A percentile compares a stretch with the other conserved stretches of the same genome.
Evolutionary conservation across 139 green algal species (phyloP).

Genomic region (Chlorella ohadii): DNA sequence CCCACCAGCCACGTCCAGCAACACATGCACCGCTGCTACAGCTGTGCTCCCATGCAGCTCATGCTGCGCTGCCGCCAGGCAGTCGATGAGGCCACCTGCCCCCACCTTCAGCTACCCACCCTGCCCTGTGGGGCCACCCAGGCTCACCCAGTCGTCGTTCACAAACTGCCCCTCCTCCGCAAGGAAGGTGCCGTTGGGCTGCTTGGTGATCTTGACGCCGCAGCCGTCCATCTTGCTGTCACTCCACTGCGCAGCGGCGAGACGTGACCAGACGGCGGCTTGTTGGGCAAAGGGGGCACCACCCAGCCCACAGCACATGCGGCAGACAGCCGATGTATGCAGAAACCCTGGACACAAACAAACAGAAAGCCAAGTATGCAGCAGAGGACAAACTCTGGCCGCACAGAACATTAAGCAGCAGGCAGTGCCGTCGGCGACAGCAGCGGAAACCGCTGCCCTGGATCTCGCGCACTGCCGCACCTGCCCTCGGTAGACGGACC

Average conservation of each 20-base stretch:
- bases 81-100: too few species aligned
- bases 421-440: background rate
- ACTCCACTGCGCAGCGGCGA: background rate
- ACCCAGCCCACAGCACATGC: background rate
- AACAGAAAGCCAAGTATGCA: background rate
- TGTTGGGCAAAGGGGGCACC: background rate
- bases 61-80: too few species aligned
- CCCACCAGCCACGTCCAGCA: too few species aligned
- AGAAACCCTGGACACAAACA: too few species aligned
- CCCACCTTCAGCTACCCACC: too few species aligned
- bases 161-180: conserved; percentile 72
- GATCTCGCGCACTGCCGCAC: too few species aligned
- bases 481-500: conserved; percentile 41
- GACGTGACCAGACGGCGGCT: background rate
- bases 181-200: conserved; percentile 40
- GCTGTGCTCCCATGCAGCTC: too few species aligned
- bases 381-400: background rate
- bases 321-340: too few species aligned
- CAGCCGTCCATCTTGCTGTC: conserved; percentile 74
- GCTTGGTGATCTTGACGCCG: conserved; percentile 62
- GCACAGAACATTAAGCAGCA: background rate
- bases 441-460: background rate
- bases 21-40: too few species aligned
- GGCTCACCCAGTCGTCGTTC: conserved; percentile 57
- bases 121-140: too few species aligned